A percentile compares a stretch with the other conserved stretches of the same genome.
These are phyloP conservation scores for Beta macrorhiza DNA, from an alignment of 179 eudicot species.

Conservation along the genomic window DNA sequence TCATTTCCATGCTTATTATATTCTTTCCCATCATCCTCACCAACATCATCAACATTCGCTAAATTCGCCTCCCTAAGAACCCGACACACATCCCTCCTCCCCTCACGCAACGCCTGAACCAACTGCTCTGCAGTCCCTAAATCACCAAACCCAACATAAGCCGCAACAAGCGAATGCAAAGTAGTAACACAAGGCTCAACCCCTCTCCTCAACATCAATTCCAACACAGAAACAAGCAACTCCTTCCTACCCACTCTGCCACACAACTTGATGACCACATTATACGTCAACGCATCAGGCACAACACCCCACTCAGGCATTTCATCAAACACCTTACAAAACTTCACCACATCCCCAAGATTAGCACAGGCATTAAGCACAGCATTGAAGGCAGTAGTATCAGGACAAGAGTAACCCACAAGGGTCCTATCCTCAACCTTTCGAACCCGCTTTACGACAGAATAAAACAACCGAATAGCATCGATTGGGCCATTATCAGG, in stretches of 20 bases:
- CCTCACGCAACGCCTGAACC: constrained; percentile 92
- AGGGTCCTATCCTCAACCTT: constrained; percentile 39
- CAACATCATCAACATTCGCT: constrained; percentile 23
- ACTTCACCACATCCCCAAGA: constrained; percentile 56
- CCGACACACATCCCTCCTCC: constrained; percentile 64
- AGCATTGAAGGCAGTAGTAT: constrained; percentile 83
- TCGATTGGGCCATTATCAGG: constrained; percentile 76
- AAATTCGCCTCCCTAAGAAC: constrained; percentile 49
- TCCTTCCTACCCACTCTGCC: constrained; percentile 76
- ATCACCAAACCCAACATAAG: constrained; percentile 91
- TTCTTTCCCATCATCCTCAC: constrained; percentile 3
- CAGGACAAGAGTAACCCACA: constrained; percentile 56
- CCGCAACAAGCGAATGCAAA: constrained; percentile 83
- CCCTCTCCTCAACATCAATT: constrained; percentile 52
- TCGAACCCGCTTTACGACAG: constrained; percentile 48
- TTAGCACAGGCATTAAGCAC: constrained; percentile 91
- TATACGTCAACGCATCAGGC: constrained; percentile 85
- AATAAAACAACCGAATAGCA: constrained; percentile 49
- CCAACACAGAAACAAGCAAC: constrained; percentile 70
- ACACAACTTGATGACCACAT: constrained; percentile 82
- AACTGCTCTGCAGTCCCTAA: constrained; percentile 65
- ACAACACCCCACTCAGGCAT: constrained; percentile 62
- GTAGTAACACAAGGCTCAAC: constrained; percentile 79
- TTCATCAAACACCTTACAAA: constrained; percentile 68
- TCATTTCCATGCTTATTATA: constrained; percentile 24